A percentile compares a stretch with the other conserved stretches of the same genome.
Conservation (phyloP, 768 basidiomycete genomes). For the Boletus barrowsii region DNA sequence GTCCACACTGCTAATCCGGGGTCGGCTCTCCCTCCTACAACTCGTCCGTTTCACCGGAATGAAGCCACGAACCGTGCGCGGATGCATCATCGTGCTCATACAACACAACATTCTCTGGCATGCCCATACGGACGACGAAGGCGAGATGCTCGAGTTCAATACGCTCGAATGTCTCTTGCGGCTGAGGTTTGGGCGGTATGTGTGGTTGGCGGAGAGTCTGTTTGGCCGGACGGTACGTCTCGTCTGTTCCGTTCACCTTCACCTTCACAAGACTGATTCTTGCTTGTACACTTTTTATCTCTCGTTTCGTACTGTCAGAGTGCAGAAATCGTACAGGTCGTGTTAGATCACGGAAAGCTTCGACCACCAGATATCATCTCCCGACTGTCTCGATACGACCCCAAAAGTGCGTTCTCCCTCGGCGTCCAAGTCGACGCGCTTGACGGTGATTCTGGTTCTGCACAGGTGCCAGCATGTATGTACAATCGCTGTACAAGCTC, state of each 20-base stretch:
- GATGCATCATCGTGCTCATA: slow-evolving; percentile 71
- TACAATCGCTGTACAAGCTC: slow-evolving; percentile 64
- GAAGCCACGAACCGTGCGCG: slow-evolving; percentile 65
- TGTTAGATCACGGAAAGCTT: slow-evolving; percentile 86
- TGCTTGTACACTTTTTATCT: too few species aligned
- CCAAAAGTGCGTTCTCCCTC: slow-evolving; percentile 48
- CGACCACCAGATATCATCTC: slow-evolving; percentile 67
- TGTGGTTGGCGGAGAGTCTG: slow-evolving; percentile 66
- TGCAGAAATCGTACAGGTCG: slow-evolving; percentile 67
- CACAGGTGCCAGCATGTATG: slow-evolving; percentile 42
- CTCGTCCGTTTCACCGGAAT: slow-evolving; percentile 67
- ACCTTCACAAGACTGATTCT: neutral
- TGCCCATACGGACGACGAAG: slow-evolving; percentile 64
- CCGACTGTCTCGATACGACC: slow-evolving; percentile 47
- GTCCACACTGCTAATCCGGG: slow-evolving; percentile 70
- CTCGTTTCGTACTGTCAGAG: slow-evolving; percentile 45
- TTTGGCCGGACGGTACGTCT: slow-evolving; percentile 67
- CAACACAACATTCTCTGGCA: slow-evolving; percentile 95
- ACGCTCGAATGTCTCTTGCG: slow-evolving; percentile 79
- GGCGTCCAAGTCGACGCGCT: neutral
- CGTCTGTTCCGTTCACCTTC: neutral
- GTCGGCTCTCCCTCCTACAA: slow-evolving; percentile 72
- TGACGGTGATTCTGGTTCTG: neutral
- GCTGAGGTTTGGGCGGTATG: slow-evolving; percentile 78
- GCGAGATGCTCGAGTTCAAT: slow-evolving; percentile 79